These are phyloP conservation scores for Neoscytalidium dimidiatum DNA, from an alignment of 2,329 filamentous ascomycete species.

Conservation along the genomic window DNA sequence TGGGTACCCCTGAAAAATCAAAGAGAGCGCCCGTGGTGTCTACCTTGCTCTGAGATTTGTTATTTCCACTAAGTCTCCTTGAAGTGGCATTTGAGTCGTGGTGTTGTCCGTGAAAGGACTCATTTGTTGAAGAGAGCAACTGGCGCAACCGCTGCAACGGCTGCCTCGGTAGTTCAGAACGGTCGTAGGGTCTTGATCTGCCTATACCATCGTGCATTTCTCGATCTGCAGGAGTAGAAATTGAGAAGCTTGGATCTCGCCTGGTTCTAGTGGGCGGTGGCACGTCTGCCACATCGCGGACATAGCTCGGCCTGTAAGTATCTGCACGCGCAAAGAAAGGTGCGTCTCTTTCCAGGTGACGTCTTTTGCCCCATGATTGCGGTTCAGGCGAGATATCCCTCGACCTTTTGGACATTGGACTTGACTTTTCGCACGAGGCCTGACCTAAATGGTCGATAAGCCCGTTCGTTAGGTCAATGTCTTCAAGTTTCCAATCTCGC, in stretches of 20 bases:
- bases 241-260: neutral
- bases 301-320: slow-evolving; percentile 8
- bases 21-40: neutral
- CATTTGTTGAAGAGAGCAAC: neutral
- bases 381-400: neutral
- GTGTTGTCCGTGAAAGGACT: neutral
- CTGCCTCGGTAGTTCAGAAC: neutral
- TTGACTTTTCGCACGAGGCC: neutral
- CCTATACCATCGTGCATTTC: neutral
- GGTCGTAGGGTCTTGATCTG: neutral
- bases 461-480: neutral
- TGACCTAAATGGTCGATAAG: neutral
- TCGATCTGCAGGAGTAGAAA: neutral
- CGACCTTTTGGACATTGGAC: slow-evolving; percentile 2
- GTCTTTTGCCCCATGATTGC: neutral
- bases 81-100: neutral
- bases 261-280: neutral
- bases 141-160: neutral
- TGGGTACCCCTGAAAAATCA: neutral
- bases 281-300: neutral
- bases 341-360: neutral
- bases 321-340: neutral
- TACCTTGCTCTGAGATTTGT: neutral
- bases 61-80: neutral
- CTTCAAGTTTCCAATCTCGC: neutral